phyloP scores from a whole-genome alignment of 768 basidiomycete species.

The Calocybe gangraenosa region DNA sequence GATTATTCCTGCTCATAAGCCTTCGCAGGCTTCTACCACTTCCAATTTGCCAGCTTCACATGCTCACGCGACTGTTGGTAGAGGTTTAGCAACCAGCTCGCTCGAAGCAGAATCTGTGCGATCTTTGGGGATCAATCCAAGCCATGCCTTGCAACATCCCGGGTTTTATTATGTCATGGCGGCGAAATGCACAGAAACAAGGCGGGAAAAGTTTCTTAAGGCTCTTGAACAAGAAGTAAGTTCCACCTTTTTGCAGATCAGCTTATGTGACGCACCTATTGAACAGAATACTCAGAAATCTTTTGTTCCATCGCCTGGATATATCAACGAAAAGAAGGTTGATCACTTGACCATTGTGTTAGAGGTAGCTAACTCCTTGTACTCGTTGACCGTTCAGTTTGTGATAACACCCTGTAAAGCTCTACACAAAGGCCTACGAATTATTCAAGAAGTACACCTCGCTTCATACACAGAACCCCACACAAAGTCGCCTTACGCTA shows the following conservation, averaged over 20 bases:
- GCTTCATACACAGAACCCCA: slow-evolving; percentile 32
- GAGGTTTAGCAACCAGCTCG: slow-evolving; percentile 9
- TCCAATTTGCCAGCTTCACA: slow-evolving; percentile 16
- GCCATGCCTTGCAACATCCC: slow-evolving; percentile 81
- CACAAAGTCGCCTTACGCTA: slow-evolving; percentile 79
- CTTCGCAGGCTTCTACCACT: slow-evolving; percentile 26
- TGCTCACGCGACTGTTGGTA: slow-evolving; percentile 7
- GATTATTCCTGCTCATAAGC: slow-evolving; percentile 55
- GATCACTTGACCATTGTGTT: slow-evolving; percentile 80
- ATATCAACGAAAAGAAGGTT: slow-evolving; percentile 87
- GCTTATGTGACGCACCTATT: background rate
- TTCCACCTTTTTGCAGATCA: background rate
- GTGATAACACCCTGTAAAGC: slow-evolving; percentile 34
- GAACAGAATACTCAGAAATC: slow-evolving; percentile 29
- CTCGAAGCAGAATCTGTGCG: slow-evolving; percentile 58
- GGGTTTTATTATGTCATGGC: slow-evolving; percentile 93
- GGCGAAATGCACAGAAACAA: slow-evolving; percentile 76
- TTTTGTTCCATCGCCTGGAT: slow-evolving; percentile 56
- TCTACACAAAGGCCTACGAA: slow-evolving; percentile 94
- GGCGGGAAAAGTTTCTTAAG: slow-evolving; percentile 63
- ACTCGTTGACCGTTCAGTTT: background rate
- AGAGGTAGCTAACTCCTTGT: slow-evolving; percentile 51
- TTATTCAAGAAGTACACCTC: slow-evolving; percentile 77
- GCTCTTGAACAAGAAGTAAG: slow-evolving; percentile 56
- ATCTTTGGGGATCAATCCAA: slow-evolving; percentile 70